Percentiles rank a stretch among this genome's conserved stretches.
Conservation (phyloP, 345 rosid genomes). For the Euphorbia tirucalli region DNA sequence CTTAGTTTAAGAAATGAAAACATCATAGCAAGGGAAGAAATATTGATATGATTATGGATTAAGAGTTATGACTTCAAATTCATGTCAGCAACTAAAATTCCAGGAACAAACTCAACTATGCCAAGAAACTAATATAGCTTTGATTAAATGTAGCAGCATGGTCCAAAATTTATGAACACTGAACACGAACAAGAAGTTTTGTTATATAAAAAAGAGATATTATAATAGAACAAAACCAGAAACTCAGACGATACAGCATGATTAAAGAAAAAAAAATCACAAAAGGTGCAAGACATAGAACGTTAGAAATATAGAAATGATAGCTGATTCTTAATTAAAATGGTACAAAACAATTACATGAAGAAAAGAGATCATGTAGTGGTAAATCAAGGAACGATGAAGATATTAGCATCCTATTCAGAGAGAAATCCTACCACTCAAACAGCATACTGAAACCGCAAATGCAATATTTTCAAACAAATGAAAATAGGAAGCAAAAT, state of each 20-base stretch:
- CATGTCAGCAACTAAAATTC: background rate
- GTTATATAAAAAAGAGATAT: background rate
- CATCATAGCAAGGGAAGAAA: background rate
- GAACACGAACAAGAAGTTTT: background rate
- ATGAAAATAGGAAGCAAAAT: background rate
- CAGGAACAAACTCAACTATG: background rate
- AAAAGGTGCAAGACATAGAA: background rate
- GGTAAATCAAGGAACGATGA: background rate
- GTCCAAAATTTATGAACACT: background rate
- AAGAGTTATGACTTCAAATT: background rate
- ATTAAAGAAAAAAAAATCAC: background rate
- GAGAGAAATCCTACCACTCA: background rate
- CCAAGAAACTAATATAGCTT: background rate
- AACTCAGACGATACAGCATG: background rate
- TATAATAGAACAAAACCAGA: background rate
- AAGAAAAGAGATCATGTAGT: background rate
- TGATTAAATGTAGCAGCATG: background rate
- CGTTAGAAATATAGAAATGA: background rate
- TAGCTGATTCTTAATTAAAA: background rate
- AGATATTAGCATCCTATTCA: background rate
- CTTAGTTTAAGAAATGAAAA: background rate
- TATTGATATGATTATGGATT: too few relatives aligned
- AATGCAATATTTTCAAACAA: background rate
- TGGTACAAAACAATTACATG: background rate
- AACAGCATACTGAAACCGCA: background rate